A percentile compares a stretch with the other conserved stretches of the same genome.
Evolutionary conservation across 306 rosid genomes (phyloP).

Genomic region (Oxytropis ochrocephala): DNA sequence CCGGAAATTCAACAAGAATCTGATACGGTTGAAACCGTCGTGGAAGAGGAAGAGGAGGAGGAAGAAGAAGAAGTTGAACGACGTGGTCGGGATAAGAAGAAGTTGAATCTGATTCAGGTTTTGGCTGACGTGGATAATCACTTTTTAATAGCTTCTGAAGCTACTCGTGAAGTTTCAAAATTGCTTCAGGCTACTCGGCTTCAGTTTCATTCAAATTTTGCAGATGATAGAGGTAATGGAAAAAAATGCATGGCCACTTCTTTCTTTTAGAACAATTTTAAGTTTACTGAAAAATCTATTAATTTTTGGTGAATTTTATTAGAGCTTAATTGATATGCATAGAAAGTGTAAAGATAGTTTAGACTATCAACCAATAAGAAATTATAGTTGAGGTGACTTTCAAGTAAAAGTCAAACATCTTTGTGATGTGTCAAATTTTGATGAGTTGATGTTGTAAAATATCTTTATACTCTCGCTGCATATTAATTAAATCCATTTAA

Average conservation of each 20-base stretch:
- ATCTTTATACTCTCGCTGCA: no score
- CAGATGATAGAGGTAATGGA: slow-evolving; percentile 67
- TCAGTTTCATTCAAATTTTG: slow-evolving; percentile 84
- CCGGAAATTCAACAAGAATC: slow-evolving; percentile 35
- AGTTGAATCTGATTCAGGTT: neutral
- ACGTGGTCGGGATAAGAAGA: neutral
- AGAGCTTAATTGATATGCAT: no score
- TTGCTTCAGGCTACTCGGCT: slow-evolving; percentile 88
- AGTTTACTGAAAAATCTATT: no score
- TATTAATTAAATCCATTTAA: no score
- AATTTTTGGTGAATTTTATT: no score
- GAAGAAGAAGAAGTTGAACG: slow-evolving; percentile 23
- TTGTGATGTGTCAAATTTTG: no score
- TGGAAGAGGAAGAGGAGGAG: slow-evolving; percentile 35
- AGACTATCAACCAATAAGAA: no score
- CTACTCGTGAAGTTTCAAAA: slow-evolving; percentile 80
- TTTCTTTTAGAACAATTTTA: neutral
- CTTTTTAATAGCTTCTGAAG: slow-evolving; percentile 77
- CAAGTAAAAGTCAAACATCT: no score
- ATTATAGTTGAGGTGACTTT: no score
- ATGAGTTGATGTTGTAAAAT: no score
- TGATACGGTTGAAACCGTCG: slow-evolving; percentile 19
- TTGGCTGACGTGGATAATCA: slow-evolving; percentile 51
- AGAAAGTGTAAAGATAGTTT: no score
- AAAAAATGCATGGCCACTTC: no score